phyloP scores from a whole-genome alignment of 169 alveolate species.

The Plasmodium vivax region DNA sequence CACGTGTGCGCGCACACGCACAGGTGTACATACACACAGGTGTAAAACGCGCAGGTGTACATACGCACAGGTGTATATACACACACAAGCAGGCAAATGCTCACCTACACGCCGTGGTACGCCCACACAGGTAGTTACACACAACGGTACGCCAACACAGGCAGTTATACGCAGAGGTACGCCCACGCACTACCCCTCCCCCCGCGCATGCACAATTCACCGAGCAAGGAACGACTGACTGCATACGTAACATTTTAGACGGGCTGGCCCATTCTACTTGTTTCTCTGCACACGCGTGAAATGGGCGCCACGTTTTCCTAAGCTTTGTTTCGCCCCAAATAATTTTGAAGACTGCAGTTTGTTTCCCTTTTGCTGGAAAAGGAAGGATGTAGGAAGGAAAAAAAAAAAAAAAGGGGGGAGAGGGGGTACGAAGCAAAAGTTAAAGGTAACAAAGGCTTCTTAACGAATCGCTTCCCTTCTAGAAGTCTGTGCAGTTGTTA shows the following conservation, averaged over 20 bases:
- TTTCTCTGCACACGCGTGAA: not conserved
- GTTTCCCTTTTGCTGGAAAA: not conserved
- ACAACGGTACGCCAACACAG: too few relatives aligned
- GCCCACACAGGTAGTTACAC: too few relatives aligned
- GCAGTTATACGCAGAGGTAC: not conserved
- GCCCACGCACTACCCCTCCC: not conserved
- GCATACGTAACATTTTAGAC: not conserved
- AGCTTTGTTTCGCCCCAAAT: not conserved
- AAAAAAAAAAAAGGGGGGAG: not conserved
- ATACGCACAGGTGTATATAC: too few relatives aligned
- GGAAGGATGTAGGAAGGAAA: not conserved
- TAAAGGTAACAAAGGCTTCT: not conserved
- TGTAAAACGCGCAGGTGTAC: not conserved
- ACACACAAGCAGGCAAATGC: not conserved
- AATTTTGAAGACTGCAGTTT: not conserved
- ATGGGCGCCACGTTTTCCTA: not conserved
- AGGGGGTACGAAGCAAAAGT: not conserved
- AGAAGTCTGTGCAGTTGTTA: too few relatives aligned
- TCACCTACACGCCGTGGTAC: not conserved
- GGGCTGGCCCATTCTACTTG: not conserved
- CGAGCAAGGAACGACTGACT: not conserved
- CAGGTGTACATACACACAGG: not conserved
- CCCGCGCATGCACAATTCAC: not conserved
- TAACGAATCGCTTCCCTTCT: too few relatives aligned
- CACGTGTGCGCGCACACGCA: not conserved